Base-by-base conservation (phyloP, 2,329 filamentous ascomycete species). In the Ceratocystis lukuohia region DNA sequence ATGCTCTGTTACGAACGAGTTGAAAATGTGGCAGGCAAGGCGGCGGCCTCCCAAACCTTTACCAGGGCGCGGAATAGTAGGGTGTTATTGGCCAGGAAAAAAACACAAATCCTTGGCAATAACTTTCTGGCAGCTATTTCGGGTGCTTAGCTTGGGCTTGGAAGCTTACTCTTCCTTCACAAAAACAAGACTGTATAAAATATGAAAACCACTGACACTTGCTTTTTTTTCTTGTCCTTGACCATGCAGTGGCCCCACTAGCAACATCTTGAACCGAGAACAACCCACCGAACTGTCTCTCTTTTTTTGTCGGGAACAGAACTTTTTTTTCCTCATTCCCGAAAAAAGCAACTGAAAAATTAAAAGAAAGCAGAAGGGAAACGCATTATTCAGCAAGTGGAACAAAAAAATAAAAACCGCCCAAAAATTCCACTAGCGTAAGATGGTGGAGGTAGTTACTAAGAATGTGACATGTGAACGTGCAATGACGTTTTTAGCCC, bases 111-210 rank as follows among this genome's bases (percentile, higher is more conserved):
- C 25, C 48, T 53, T 53, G 48, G 48, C 22, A 53, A 28, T 41
- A 33, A 33, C 10, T 41, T 5, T 15, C 33, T 41, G 37, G 37
- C 37, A 15, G 37, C 37, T 41, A 41, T 41, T 41, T 41, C 37
- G 3, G 37, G 37, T 41, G 37, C 37, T 41, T 41, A 41, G 37
- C 37, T 41, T 41, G 37, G 37, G 37, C 37, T 12, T 41, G 10
- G 25, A n/a, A 59, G 56, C 56, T 59, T 59, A 59, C 56, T 59
- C 56, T 59, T 59, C 56, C 56, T 59, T 59, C 56, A 59, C 28
- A 53, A 28, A 53, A 28, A 25, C 5, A 25, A 15, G 25, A 17
- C 15, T 33, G 33, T 59, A 6, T 17, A 41, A 59, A 59, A 37
- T 37, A 15, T 30, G 56, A 30, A 59, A 59, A 37, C 15, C 12